Evolutionary conservation across 2,329 filamentous ascomycete genomes (phyloP).

Genomic region (Penicillium sp.): DNA sequence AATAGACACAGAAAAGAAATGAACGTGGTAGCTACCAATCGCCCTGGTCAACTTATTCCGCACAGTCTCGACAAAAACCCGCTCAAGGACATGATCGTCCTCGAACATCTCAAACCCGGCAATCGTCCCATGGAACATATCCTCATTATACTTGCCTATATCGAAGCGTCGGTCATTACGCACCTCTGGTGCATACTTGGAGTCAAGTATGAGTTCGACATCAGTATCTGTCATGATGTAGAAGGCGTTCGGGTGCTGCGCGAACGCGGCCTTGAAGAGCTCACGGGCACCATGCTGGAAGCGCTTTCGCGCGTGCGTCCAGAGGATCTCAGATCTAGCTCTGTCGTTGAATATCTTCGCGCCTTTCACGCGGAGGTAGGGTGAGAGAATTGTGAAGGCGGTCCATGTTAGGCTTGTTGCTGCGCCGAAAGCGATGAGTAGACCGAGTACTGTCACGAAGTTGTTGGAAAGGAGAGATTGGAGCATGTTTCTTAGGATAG

Average conservation of each 20-base stretch:
- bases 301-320: slow-evolving; percentile 4
- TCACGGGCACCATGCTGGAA: slow-evolving; percentile 2
- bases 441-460: background rate
- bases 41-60: slow-evolving; percentile 7
- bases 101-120: slow-evolving; percentile 11
- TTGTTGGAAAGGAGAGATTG: background rate
- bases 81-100: slow-evolving; percentile 3
- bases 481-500: background rate
- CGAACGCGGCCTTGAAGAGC: slow-evolving; percentile 5
- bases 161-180: slow-evolving; percentile 1
- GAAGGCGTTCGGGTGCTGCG: background rate
- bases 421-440: background rate
- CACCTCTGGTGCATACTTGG: background rate
- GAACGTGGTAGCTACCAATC: background rate
- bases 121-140: slow-evolving; percentile 13
- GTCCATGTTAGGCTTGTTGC: background rate
- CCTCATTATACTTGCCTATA: slow-evolving; percentile 8
- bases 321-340: background rate
- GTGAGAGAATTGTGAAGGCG: background rate
- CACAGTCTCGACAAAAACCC: slow-evolving; percentile 1
- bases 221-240: slow-evolving; percentile 1
- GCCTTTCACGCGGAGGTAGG: background rate
- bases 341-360: background rate
- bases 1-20: background rate
- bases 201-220: slow-evolving; percentile 1